phyloP scores from a whole-genome alignment of 2,329 filamentous ascomycete species.

The Calonectria fujianensis region DNA sequence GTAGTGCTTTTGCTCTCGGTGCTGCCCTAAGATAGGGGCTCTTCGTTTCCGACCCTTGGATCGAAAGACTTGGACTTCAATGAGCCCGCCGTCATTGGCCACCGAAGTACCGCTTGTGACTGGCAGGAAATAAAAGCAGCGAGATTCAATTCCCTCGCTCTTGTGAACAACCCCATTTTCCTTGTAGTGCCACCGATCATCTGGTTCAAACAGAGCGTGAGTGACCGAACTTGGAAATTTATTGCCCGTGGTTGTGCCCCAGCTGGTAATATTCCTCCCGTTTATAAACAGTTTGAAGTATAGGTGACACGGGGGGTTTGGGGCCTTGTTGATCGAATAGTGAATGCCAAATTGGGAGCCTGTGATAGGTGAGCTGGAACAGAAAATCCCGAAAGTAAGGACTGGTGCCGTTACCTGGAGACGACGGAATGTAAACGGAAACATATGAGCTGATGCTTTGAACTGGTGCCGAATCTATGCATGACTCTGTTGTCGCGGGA shows the following conservation, averaged over 20 bases:
- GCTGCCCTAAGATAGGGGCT: constrained; percentile 64
- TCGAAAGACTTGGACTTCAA: constrained; percentile 73
- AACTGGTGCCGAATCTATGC: neutral
- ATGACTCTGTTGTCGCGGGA: constrained; percentile 41
- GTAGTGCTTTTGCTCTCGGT: constrained; percentile 68
- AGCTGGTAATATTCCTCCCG: constrained; percentile 70
- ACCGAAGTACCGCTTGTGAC: constrained; percentile 60
- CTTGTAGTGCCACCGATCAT: constrained; percentile 63
- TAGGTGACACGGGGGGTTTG: constrained; percentile 62
- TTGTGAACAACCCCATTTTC: constrained; percentile 59
- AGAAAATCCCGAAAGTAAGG: neutral
- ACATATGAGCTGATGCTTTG: constrained; percentile 62
- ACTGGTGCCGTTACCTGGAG: constrained; percentile 64
- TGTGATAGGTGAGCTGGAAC: constrained; percentile 52
- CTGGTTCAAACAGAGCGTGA: constrained; percentile 70
- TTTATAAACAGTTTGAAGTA: constrained; percentile 76
- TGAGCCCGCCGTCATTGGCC: constrained; percentile 73
- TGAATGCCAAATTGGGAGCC: constrained; percentile 72
- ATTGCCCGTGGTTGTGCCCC: constrained; percentile 67
- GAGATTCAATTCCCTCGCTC: constrained; percentile 66
- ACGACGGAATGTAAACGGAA: constrained; percentile 75
- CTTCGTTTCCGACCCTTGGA: constrained; percentile 68
- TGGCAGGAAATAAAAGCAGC: constrained; percentile 71
- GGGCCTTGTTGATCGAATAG: constrained; percentile 65
- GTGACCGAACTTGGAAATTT: constrained; percentile 63